These are phyloP conservation scores for Colletotrichum ledebouriae DNA, from an alignment of 2,329 filamentous ascomycete genomes.

Conservation along the genomic window DNA sequence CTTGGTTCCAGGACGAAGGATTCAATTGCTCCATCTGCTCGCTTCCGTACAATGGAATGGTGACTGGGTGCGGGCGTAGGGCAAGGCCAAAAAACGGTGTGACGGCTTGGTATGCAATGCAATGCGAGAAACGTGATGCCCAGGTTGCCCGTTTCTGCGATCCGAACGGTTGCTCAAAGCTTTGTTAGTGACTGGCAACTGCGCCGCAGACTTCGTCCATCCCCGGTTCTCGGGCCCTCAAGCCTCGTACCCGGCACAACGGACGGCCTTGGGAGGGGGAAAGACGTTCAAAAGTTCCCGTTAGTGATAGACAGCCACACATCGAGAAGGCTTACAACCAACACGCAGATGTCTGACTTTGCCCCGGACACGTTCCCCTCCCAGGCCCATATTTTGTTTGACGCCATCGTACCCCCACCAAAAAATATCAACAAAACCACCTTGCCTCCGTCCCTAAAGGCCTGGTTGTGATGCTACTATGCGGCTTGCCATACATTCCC, in stretches of 20 bases:
- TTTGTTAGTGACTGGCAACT: not conserved
- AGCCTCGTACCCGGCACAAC: slow-evolving; percentile 5
- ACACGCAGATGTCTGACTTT: slow-evolving; percentile 6
- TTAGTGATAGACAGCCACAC: slow-evolving; percentile 11
- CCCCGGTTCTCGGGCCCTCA: slow-evolving; percentile 32
- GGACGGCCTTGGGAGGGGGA: slow-evolving; percentile 1
- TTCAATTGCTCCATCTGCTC: not conserved
- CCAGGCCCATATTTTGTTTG: slow-evolving; percentile 4
- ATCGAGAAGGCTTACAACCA: slow-evolving; percentile 1
- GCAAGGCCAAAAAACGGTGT: slow-evolving; percentile 27
- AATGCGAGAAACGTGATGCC: slow-evolving; percentile 21
- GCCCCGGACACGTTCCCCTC: not conserved
- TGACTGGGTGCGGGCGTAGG: not conserved
- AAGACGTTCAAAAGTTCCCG: slow-evolving; percentile 13
- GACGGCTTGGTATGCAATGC: slow-evolving; percentile 4
- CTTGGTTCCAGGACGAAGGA: slow-evolving; percentile 7
- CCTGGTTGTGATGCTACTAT: slow-evolving; percentile 22
- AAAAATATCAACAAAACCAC: not conserved
- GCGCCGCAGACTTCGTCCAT: slow-evolving; percentile 25
- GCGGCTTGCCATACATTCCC: slow-evolving; percentile 8
- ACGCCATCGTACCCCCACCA: not conserved
- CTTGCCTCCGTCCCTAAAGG: slow-evolving; percentile 15
- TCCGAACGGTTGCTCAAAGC: not conserved
- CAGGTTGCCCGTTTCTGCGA: slow-evolving; percentile 1
- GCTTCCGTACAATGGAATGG: not conserved